These are phyloP conservation scores for Argentina anserina DNA, from an alignment of 306 rosid genomes.

Conservation along the genomic window DNA sequence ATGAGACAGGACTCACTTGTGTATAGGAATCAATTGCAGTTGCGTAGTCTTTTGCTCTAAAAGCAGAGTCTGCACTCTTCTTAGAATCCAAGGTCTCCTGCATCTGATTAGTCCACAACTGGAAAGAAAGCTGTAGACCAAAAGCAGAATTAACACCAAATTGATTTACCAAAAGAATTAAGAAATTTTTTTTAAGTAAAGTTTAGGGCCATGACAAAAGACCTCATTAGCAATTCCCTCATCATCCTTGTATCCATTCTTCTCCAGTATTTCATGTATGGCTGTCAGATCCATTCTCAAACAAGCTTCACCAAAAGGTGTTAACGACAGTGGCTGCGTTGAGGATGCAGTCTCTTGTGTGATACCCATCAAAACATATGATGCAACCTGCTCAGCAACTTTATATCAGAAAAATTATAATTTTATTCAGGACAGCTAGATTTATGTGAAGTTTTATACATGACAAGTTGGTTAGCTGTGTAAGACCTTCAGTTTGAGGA, in stretches of 20 bases:
- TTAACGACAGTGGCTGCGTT: slow-evolving; percentile 56
- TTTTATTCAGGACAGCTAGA: slow-evolving; percentile 7
- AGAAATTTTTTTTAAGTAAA: not conserved
- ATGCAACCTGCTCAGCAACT: slow-evolving; percentile 63
- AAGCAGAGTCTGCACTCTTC: slow-evolving; percentile 91
- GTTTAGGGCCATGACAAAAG: not conserved
- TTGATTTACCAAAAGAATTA: not conserved
- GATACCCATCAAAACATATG: slow-evolving; percentile 76
- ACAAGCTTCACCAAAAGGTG: slow-evolving; percentile 92
- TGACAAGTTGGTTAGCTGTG: not conserved
- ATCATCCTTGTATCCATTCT: slow-evolving; percentile 92
- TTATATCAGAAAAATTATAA: slow-evolving; percentile 45
- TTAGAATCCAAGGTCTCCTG: slow-evolving; percentile 86
- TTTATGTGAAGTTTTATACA: not conserved
- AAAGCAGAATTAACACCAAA: slow-evolving; percentile 26
- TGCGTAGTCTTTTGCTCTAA: slow-evolving; percentile 70
- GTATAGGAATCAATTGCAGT: slow-evolving; percentile 82
- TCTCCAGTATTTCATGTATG: slow-evolving; percentile 82
- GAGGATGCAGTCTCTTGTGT: slow-evolving; percentile 52
- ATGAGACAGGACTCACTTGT: slow-evolving; percentile 45
- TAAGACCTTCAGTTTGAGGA: not conserved
- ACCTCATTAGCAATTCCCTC: slow-evolving; percentile 98
- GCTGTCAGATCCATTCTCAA: slow-evolving; percentile 88
- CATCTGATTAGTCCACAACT: slow-evolving; percentile 94
- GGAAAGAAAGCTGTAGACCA: slow-evolving; percentile 85